phyloP scores from a whole-genome alignment of 805 yeast genomes.

The Allodekkera sacchari region DNA sequence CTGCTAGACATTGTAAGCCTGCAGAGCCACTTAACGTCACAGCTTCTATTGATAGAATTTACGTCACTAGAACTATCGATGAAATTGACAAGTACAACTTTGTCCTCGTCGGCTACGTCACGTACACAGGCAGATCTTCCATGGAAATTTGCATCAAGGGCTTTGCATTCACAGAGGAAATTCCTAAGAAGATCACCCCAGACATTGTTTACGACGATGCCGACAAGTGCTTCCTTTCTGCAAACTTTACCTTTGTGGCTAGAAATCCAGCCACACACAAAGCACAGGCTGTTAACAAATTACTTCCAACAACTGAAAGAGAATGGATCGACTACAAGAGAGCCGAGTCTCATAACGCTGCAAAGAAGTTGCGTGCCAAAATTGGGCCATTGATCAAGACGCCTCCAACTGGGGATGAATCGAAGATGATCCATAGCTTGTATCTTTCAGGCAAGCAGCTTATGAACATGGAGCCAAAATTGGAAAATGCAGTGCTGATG shows the following conservation, averaged over 20 bases:
- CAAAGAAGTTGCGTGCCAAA: constrained; percentile 72
- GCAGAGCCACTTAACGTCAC: constrained; percentile 95
- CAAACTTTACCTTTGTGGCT: constrained; percentile 93
- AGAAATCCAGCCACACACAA: constrained; percentile 89
- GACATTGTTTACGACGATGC: constrained; percentile 41
- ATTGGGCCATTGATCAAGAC: constrained; percentile 48
- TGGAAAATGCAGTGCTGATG: constrained; percentile 56
- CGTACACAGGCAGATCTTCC: constrained; percentile 92
- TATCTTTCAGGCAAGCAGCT: constrained; percentile 49
- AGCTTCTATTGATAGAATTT: constrained; percentile 88
- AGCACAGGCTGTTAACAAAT: constrained; percentile 76
- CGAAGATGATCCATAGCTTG: constrained; percentile 65
- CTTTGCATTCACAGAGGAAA: constrained; percentile 54
- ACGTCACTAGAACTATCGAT: constrained; percentile 77
- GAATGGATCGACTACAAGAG: constrained; percentile 81
- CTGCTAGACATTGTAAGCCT: constrained; percentile 88
- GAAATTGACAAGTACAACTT: constrained; percentile 69
- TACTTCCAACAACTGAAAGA: constrained; percentile 63
- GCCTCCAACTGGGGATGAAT: constrained; percentile 75
- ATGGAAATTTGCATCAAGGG: constrained; percentile 94
- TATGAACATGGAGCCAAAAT: constrained; percentile 27
- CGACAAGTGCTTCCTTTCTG: constrained; percentile 71
- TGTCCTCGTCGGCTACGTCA: constrained; percentile 80
- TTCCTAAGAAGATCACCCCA: constrained; percentile 45
- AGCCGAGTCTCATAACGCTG: constrained; percentile 85